A percentile compares a stretch with the other conserved stretches of the same genome.
Evolutionary conservation across 257 asterid species (phyloP).

Genomic region (Verbena officinalis): DNA sequence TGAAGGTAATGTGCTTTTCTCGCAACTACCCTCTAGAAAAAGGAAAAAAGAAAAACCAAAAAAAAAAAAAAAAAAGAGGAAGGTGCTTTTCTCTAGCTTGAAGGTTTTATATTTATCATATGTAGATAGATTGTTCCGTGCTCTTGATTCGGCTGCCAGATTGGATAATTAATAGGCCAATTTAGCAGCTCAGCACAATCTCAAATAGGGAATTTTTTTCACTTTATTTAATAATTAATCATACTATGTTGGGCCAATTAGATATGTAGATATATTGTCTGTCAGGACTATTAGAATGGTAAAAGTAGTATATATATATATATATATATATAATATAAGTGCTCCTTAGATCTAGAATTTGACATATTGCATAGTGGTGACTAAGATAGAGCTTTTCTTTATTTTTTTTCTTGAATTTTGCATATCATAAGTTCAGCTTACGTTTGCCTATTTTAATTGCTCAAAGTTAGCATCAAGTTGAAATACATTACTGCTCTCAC

Average conservation of each 20-base stretch:
- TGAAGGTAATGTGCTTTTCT: slow-evolving; percentile 62
- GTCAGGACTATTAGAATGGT: too few species aligned
- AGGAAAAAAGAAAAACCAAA: too few species aligned
- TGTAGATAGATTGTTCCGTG: background rate
- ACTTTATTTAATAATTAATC: slow-evolving; percentile 15
- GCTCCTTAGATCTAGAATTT: background rate
- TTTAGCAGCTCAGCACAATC: slow-evolving; percentile 6
- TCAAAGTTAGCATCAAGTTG: background rate
- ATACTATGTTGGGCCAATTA: slow-evolving; percentile 3
- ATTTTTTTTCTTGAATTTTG: background rate
- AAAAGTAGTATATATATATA: too few species aligned
- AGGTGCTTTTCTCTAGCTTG: slow-evolving; percentile 25
- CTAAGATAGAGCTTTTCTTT: background rate
- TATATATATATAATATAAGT: too few species aligned
- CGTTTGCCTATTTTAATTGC: background rate
- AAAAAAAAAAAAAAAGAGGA: too few species aligned
- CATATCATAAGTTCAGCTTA: background rate
- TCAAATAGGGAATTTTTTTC: background rate
- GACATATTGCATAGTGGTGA: background rate
- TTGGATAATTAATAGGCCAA: background rate
- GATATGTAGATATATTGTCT: background rate
- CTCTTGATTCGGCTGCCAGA: slow-evolving; percentile 14
- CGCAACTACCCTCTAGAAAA: too few species aligned
- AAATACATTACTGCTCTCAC: background rate
- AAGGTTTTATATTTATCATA: slow-evolving; percentile 24